Conservation (phyloP, 1,284 basidiomycete genomes). For the Tranzscheliella williamsii region DNA sequence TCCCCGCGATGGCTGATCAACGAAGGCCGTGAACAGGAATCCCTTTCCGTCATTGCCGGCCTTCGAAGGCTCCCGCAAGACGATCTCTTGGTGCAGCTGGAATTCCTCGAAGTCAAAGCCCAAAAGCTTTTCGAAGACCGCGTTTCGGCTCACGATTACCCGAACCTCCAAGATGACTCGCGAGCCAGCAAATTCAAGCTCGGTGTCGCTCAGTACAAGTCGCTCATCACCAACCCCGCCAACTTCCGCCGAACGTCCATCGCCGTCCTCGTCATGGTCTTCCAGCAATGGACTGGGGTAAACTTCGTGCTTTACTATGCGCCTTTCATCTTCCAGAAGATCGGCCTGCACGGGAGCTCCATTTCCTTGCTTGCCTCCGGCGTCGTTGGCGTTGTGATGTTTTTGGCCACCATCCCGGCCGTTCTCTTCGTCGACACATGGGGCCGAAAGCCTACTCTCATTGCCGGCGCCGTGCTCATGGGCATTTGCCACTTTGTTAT, state of each 20-base stretch:
- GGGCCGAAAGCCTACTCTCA: constrained; percentile 64
- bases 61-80: constrained; percentile 69
- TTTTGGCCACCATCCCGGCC: constrained; percentile 74
- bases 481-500: constrained; percentile 72
- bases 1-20: constrained; percentile 77
- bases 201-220: constrained; percentile 64
- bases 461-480: constrained; percentile 73
- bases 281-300: constrained; percentile 72
- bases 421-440: constrained; percentile 73
- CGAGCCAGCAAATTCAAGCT: constrained; percentile 69
- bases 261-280: constrained; percentile 73
- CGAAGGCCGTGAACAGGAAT: constrained; percentile 74
- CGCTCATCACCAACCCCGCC: constrained; percentile 63
- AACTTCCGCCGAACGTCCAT: constrained; percentile 69
- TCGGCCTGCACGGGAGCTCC: constrained; percentile 69
- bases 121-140: constrained; percentile 62
- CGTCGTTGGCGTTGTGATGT: constrained; percentile 77
- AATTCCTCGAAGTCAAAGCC: constrained; percentile 80
- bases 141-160: constrained; percentile 59
- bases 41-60: constrained; percentile 69
- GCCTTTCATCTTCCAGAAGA: constrained; percentile 70
- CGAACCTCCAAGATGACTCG: constrained; percentile 70
- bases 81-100: constrained; percentile 73
- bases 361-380: constrained; percentile 72
- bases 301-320: constrained; percentile 68